Conservation (phyloP, 2,329 filamentous ascomycete species). For the Aureobasidium sp. region DNA sequence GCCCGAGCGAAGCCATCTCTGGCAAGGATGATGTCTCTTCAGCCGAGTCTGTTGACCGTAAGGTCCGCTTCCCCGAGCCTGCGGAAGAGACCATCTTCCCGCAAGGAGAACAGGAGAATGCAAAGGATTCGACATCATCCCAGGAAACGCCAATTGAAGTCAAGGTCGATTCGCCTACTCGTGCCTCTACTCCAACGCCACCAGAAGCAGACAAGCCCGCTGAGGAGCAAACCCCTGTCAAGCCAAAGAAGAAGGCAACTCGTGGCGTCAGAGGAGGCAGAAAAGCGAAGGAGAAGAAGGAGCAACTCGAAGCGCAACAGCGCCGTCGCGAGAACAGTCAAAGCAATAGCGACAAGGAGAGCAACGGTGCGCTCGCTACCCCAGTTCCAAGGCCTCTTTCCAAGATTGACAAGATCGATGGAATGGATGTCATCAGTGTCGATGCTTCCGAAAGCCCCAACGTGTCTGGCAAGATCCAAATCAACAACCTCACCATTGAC, state of each 20-base stretch:
- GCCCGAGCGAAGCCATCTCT: background rate
- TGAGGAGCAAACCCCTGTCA: constrained; percentile 17
- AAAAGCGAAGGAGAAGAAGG: constrained; percentile 27
- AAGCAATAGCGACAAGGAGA: constrained; percentile 15
- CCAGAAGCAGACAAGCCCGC: constrained; percentile 11
- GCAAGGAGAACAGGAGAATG: constrained; percentile 19
- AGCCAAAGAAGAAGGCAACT: constrained; percentile 43
- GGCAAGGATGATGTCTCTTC: background rate
- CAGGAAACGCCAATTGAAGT: background rate
- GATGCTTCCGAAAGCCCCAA: constrained; percentile 35
- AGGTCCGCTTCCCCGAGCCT: constrained; percentile 25
- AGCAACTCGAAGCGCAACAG: constrained; percentile 19
- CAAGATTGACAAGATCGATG: constrained; percentile 20
- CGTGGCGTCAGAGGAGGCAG: constrained; percentile 35
- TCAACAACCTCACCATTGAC: constrained; percentile 54
- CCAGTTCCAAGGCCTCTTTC: constrained; percentile 24
- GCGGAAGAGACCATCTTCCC: constrained; percentile 31
- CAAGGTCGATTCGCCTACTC: constrained; percentile 12
- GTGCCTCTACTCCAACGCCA: constrained; percentile 1
- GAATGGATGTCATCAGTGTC: constrained; percentile 38
- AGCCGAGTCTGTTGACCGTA: background rate
- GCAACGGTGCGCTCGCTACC: constrained; percentile 25
- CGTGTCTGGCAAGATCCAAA: constrained; percentile 46
- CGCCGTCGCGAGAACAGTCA: constrained; percentile 15
- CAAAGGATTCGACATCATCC: constrained; percentile 15